Evolutionary conservation across 257 asterid genomes (phyloP).

Genomic region (Rhazya stricta): DNA sequence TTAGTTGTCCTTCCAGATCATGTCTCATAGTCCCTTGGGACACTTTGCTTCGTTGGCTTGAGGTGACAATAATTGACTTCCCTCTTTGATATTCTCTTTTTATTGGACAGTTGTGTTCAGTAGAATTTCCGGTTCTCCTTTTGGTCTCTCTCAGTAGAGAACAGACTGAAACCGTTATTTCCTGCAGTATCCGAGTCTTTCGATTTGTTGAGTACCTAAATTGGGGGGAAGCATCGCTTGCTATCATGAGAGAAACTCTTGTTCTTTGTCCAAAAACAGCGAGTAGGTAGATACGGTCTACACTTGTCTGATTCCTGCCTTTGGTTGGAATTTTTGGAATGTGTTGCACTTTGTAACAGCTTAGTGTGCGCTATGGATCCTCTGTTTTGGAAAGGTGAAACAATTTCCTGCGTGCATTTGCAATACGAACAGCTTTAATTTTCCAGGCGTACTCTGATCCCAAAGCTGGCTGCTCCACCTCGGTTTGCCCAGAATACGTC

Average conservation of each 20-base stretch:
- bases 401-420: too few species aligned
- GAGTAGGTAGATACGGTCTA: conserved; percentile 19
- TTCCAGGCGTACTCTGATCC: conserved; percentile 24
- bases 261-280: conserved; percentile 22
- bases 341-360: conserved; percentile 23
- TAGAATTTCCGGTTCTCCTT: conserved; percentile 18
- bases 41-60: conserved; percentile 13
- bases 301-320: background rate
- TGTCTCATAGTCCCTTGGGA: conserved; percentile 17
- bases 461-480: conserved; percentile 34
- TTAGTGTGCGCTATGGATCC: conserved; percentile 14
- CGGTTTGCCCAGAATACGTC: conserved; percentile 34
- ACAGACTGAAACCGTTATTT: conserved; percentile 28
- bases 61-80: conserved; percentile 25
- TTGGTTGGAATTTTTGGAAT: conserved; percentile 14
- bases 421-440: conserved; percentile 21
- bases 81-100: conserved; percentile 23
- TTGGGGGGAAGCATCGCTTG: conserved; percentile 20
- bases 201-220: conserved; percentile 1
- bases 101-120: conserved; percentile 19
- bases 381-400: conserved; percentile 20
- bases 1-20: too few species aligned
- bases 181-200: conserved; percentile 20
- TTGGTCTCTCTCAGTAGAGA: conserved; percentile 11
- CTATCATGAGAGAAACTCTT: conserved; percentile 11